Percentiles rank a stretch among this genome's conserved stretches.
phyloP scores from a whole-genome alignment of 306 rosid genomes.

The Glycine latifolia region DNA sequence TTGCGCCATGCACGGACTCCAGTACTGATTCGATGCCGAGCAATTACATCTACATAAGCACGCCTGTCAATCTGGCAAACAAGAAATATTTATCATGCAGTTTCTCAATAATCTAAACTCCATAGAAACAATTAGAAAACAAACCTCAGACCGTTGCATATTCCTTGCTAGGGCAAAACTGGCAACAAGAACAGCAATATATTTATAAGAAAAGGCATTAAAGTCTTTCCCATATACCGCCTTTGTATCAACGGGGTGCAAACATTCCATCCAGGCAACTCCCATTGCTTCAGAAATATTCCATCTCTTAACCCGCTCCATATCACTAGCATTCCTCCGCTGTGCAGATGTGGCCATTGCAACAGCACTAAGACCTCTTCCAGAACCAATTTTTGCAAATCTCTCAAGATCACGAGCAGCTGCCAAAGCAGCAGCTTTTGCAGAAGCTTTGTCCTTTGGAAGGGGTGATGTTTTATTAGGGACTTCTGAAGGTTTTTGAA shows the following conservation, averaged over 20 bases:
- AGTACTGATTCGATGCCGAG: constrained; percentile 72
- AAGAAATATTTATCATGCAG: constrained; percentile 46
- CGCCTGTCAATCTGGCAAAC: constrained; percentile 87
- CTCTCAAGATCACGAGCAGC: constrained; percentile 98
- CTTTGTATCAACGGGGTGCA: no score
- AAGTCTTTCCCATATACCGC: no score
- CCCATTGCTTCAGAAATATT: no score
- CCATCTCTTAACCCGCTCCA: no score
- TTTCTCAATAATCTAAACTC: constrained; percentile 39
- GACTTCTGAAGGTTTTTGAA: constrained; percentile 78
- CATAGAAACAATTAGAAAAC: not conserved
- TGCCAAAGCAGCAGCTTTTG: constrained; percentile 98
- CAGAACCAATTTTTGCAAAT: constrained; percentile 91
- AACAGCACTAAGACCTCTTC: constrained; percentile 98
- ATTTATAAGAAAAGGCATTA: no score
- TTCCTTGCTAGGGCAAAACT: no score
- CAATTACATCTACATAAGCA: constrained; percentile 74
- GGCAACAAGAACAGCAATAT: no score
- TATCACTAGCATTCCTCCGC: constrained; percentile 82
- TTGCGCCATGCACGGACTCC: constrained; percentile 96
- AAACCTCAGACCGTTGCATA: no score
- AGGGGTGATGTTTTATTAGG: constrained; percentile 71
- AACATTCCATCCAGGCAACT: no score
- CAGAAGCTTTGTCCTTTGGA: constrained; percentile 96
- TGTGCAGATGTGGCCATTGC: constrained; percentile 99